phyloP scores from a whole-genome alignment of 2,329 filamentous ascomycete genomes.

The Daldinia eschscholtzii region DNA sequence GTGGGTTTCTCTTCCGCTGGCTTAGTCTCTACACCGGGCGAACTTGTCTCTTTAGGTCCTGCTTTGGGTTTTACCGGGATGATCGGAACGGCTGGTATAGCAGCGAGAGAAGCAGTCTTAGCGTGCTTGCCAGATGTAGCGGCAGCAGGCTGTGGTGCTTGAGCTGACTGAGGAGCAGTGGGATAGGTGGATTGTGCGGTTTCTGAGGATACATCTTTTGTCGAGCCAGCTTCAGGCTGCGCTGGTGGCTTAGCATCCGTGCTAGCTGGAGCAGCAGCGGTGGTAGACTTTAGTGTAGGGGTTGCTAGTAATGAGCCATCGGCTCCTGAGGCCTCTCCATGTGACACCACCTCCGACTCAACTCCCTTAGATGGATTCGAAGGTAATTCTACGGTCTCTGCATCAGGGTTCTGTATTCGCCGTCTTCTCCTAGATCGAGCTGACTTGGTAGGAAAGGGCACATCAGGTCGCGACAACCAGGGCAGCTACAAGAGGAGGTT shows the following conservation, averaged over 20 bases:
- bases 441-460: conserved; percentile 62
- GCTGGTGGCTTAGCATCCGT: conserved; percentile 16
- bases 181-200: conserved; percentile 53
- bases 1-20: conserved; percentile 43
- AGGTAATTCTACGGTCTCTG: conserved; percentile 59
- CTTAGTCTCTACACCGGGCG: conserved; percentile 41
- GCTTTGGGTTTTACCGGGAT: conserved; percentile 62
- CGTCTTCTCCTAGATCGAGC: conserved; percentile 60
- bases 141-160: conserved; percentile 46
- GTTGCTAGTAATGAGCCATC: conserved; percentile 44
- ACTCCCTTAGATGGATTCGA: conserved; percentile 55
- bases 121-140: conserved; percentile 47
- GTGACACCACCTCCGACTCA: conserved; percentile 30
- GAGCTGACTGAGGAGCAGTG: conserved; percentile 53
- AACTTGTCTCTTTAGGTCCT: conserved; percentile 50
- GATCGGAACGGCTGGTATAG: conserved; percentile 60
- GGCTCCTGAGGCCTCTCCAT: conserved; percentile 36
- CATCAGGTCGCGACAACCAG: conserved; percentile 67
- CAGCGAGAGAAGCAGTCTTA: conserved; percentile 53
- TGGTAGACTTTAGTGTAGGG: conserved; percentile 38
- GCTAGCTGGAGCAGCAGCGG: conserved; percentile 26
- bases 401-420: conserved; percentile 54
- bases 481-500: conserved; percentile 62
- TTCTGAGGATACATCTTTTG: conserved; percentile 52
- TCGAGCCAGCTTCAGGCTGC: conserved; percentile 52